A percentile compares a stretch with the other conserved stretches of the same genome.
These are phyloP conservation scores for Coleophoma crateriformis DNA, from an alignment of 2,329 filamentous ascomycete species.

Conservation along the genomic window DNA sequence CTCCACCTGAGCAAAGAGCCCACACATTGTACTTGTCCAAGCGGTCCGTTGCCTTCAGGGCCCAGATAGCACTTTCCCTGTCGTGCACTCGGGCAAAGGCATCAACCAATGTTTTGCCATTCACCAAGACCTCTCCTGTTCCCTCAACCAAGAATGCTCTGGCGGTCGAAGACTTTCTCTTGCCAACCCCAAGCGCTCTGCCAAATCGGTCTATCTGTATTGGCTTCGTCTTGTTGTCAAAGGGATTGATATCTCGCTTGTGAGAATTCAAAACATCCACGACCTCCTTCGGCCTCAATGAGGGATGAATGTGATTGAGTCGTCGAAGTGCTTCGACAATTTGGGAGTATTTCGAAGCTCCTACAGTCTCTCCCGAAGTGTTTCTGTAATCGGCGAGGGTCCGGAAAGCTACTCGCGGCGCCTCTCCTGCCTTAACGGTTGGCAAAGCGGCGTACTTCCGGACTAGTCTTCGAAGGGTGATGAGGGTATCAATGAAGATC, in stretches of 20 bases:
- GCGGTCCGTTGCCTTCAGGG: constrained; percentile 74
- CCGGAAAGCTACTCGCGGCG: constrained; percentile 74
- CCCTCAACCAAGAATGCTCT: constrained; percentile 88
- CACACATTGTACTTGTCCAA: constrained; percentile 97
- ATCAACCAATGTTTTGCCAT: constrained; percentile 78
- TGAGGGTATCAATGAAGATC: constrained; percentile 77
- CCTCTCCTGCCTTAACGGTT: constrained; percentile 56
- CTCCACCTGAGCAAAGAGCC: constrained; percentile 78
- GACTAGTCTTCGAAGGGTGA: constrained; percentile 67
- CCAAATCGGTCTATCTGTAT: constrained; percentile 70
- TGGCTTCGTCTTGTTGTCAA: constrained; percentile 56
- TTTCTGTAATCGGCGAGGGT: constrained; percentile 71
- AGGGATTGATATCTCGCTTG: constrained; percentile 69
- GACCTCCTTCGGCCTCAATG: constrained; percentile 67
- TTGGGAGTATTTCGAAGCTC: constrained; percentile 71
- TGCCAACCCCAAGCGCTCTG: constrained; percentile 72
- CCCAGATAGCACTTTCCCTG: constrained; percentile 90
- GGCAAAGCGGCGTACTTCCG: constrained; percentile 72
- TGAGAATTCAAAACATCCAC: constrained; percentile 60
- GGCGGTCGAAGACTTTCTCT: constrained; percentile 82
- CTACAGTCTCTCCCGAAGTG: constrained; percentile 65
- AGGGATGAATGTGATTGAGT: constrained; percentile 79
- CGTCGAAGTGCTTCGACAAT: constrained; percentile 72
- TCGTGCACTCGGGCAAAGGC: constrained; percentile 87
- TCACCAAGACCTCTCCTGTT: constrained; percentile 82